Evolutionary conservation across 1,284 basidiomycete genomes (phyloP).

Genomic region (Cutaneotrichosporon sp.): DNA sequence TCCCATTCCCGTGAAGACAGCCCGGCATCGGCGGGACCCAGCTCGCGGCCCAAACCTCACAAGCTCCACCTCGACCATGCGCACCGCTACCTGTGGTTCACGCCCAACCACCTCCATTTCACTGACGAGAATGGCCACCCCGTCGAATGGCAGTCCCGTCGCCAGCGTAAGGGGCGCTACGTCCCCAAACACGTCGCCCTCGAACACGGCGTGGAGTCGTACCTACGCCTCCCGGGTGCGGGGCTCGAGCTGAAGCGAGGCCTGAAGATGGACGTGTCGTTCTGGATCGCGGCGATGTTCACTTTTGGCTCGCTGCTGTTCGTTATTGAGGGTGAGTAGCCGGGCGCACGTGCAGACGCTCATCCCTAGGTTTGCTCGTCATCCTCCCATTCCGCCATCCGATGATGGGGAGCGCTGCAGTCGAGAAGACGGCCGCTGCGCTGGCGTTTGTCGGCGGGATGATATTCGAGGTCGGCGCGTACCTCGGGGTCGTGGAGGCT

Average conservation of each 20-base stretch:
- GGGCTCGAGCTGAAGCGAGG: slow-evolving; percentile 22
- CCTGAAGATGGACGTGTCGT: slow-evolving; percentile 29
- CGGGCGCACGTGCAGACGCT: background rate
- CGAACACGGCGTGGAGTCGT: background rate
- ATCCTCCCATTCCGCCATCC: slow-evolving; percentile 54
- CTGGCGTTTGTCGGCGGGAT: slow-evolving; percentile 55
- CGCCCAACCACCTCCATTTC: background rate
- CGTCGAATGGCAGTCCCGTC: slow-evolving; percentile 9
- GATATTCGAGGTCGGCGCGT: slow-evolving; percentile 55
- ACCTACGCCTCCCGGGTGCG: slow-evolving; percentile 11
- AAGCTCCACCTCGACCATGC: background rate
- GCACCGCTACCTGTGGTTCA: background rate
- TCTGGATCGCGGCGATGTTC: slow-evolving; percentile 38
- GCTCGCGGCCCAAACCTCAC: too few relatives aligned
- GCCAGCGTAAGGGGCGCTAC: slow-evolving; percentile 5
- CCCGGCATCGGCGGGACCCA: too few relatives aligned
- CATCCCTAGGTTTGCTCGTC: slow-evolving; percentile 50
- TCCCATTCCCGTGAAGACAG: too few relatives aligned
- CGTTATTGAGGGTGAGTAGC: slow-evolving; percentile 54
- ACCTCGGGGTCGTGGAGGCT: slow-evolving; percentile 54
- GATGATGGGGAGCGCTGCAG: slow-evolving; percentile 18
- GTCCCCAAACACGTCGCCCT: background rate
- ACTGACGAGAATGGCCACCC: background rate
- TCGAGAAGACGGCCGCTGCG: slow-evolving; percentile 44
- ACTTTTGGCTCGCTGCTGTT: slow-evolving; percentile 53